Conservation (phyloP, 2,329 filamentous ascomycete species). For the Epichloe gansuensis region DNA sequence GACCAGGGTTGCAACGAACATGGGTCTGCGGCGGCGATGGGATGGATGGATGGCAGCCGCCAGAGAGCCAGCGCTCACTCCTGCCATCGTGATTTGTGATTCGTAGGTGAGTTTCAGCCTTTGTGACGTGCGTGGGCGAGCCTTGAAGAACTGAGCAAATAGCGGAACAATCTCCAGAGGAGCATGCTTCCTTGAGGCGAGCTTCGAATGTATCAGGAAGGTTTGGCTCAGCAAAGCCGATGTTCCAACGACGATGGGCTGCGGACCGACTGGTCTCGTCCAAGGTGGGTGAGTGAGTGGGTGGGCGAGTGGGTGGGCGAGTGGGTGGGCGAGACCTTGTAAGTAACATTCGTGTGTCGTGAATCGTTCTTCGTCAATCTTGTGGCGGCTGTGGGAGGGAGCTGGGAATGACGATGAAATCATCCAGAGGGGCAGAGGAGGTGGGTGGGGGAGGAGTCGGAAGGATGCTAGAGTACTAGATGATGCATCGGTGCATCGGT, state of each 20-base stretch:
- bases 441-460: not conserved
- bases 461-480: not conserved
- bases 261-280: not conserved
- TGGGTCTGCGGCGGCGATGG: constrained; percentile 3
- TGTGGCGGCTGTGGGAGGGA: not conserved
- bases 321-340: not conserved
- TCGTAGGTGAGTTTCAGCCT: not conserved
- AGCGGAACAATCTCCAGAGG: not conserved
- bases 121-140: not conserved
- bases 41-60: not conserved
- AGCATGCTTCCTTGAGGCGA: not conserved
- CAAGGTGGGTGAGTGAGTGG: not conserved
- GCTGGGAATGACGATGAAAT: too few species aligned
- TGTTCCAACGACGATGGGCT: not conserved
- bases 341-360: not conserved
- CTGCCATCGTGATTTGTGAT: not conserved
- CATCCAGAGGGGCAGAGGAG: not conserved
- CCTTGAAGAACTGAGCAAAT: not conserved
- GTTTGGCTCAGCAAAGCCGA: not conserved
- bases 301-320: not conserved
- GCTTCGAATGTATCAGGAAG: not conserved
- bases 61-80: not conserved
- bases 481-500: not conserved
- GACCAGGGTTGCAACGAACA: constrained; percentile 7
- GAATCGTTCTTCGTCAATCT: not conserved